These are phyloP conservation scores for Dendrocalamus sinicus DNA, from an alignment of 176 grass and related monocot species.

Conservation along the genomic window DNA sequence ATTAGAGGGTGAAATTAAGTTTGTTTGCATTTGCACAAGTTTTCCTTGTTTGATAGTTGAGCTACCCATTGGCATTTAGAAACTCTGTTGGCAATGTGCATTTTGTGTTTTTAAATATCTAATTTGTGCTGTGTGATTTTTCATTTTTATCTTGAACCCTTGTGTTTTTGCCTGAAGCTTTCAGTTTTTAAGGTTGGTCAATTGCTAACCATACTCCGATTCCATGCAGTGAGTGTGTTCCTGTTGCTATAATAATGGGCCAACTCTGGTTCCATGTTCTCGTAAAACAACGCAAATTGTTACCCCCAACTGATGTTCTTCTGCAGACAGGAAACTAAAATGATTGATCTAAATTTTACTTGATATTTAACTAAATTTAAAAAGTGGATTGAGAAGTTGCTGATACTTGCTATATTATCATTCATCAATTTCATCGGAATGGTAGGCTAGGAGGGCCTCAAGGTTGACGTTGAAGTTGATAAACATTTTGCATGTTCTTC, in stretches of 20 bases:
- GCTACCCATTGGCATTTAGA: neutral
- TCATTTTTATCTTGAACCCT: neutral
- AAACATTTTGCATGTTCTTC: neutral
- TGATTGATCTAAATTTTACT: neutral
- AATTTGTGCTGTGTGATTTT: neutral
- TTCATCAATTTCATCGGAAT: neutral
- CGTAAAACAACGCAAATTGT: neutral
- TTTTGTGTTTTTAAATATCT: neutral
- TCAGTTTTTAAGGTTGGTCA: constrained; percentile 1
- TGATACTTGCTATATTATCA: neutral
- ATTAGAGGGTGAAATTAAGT: neutral
- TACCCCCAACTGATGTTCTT: neutral
- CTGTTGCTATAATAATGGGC: neutral
- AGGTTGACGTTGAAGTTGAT: neutral
- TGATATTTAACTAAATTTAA: neutral
- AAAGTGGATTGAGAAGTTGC: neutral
- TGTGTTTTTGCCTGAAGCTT: neutral
- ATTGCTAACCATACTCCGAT: neutral
- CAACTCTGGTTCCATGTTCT: neutral
- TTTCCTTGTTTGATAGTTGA: neutral
- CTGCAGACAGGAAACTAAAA: neutral
- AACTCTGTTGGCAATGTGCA: neutral
- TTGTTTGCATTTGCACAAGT: constrained; percentile 4
- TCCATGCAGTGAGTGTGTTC: neutral
- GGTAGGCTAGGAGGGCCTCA: neutral